Base-by-base conservation (phyloP, 148 eudicot genomes). In the Cornus suecica region DNA sequence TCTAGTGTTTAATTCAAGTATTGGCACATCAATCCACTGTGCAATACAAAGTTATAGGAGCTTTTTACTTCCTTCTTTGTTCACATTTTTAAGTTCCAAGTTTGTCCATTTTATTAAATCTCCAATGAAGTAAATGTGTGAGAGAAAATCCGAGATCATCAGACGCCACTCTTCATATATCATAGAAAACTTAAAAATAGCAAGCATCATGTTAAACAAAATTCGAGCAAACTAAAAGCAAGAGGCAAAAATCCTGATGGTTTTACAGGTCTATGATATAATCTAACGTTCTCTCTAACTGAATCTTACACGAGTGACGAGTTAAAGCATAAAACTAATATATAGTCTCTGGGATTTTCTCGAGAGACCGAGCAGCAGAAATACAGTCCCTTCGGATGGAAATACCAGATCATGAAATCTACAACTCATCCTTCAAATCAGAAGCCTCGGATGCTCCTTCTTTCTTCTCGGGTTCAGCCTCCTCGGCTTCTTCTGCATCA, bases 371-470 rank as follows among this genome's bases (percentile, higher is more conserved):
- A 16, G 26, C 32, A 73, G 20, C 24, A 26, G 23, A 73, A 64
- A 74, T 18, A 26, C 3, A 41, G 16, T 73, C 31, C 8, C 13
- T 16, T 16, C 64, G 14, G 27, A 37, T 10, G 73, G 51, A 76
- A 75, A 68, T 6, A 37, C 42, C 15, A 3, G 4, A 23, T 32
- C 51, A 32, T 3, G 69, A 67, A 71, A 68, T 80, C 91, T 90
- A 92, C 85, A 90, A 72, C 84, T 93, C 93, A 74, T 91, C 96
- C 80, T 88, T 93, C 22, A 91, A 31, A 30, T 69, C 83, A 68
- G 70, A 70, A 74, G 76, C 8, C 15, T 78, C 84, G 31, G 91
- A 75, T 25, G 77, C 79, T n/a, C 74, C 89, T 25, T 84, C 90
- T 63, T 86, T 87, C 41, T 80, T 69, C 80, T 82, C 88, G 0